These are phyloP conservation scores for Aspergillaceae sp. DNA, from an alignment of 2,329 filamentous ascomycete species.

Conservation along the genomic window DNA sequence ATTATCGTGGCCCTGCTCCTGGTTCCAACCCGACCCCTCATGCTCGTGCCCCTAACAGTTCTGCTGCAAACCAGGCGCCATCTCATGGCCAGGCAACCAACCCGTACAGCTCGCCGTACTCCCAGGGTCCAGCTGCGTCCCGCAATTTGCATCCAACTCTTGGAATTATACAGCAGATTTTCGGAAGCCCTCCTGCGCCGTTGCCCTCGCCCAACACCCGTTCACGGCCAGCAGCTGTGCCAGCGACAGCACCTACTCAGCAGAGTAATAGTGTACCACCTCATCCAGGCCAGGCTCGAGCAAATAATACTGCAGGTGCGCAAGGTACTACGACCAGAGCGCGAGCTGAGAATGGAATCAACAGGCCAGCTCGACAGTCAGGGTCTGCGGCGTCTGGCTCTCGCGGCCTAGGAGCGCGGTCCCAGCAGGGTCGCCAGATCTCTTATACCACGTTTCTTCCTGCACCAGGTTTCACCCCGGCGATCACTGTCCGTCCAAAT, in stretches of 20 bases:
- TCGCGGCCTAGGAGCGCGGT: background rate
- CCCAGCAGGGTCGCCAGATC: background rate
- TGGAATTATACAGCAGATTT: background rate
- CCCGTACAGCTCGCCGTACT: background rate
- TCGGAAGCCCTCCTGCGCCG: background rate
- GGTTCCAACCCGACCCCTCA: background rate
- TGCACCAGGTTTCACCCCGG: conserved; percentile 19
- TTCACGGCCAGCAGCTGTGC: background rate
- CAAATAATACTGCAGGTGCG: background rate
- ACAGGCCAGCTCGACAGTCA: background rate
- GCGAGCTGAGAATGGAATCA: background rate
- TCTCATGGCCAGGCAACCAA: background rate
- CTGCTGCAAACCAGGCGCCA: background rate
- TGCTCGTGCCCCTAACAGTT: background rate
- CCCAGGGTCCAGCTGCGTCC: background rate
- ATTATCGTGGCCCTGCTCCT: background rate
- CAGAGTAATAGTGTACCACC: background rate
- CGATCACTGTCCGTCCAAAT: conserved; percentile 36
- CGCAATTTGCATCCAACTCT: too few species aligned
- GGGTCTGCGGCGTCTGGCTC: background rate
- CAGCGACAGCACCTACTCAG: background rate
- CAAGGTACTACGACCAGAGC: background rate
- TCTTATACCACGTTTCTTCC: conserved; percentile 27
- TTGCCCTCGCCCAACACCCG: background rate
- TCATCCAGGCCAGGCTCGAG: background rate